Base-by-base conservation (phyloP, 768 basidiomycete species). In the Kockovaella imperatae region DNA sequence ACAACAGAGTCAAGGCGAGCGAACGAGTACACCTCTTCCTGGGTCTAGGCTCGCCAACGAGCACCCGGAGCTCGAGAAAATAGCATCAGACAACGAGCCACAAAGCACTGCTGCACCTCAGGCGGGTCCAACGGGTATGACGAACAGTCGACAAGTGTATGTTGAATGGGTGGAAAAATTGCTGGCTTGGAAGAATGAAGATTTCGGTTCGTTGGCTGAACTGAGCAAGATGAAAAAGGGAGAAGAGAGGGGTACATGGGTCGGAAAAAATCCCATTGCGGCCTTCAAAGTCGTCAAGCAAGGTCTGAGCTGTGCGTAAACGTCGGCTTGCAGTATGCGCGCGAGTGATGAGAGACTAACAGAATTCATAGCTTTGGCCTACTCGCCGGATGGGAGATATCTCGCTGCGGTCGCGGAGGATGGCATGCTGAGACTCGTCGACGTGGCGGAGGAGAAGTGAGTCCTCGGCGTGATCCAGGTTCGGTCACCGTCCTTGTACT, bases 391-490 rank as follows among this genome's bases (percentile, higher is more conserved):
- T 61, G 84, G 87, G 24, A 83, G 86, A 71, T 83, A 84, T 54
- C 81, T 95, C 20, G 93, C 87, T 0, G 84, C 83, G 0, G 87
- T 88, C 21, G 83, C 87, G 10, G 93, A 96, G 59, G 95, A 96
- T 60, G 91, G 93, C 0, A 86, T 83, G 67, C 69, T 97, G 53
- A 75, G 91, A 57, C 81, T 99, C 11, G 84, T 97, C 26, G 91
- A 97, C 62, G 82, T 86, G 1, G 73, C 85, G 41, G 83, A 82
- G 28, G 87, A 93, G 70, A 82, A 84, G 89, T 90, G 57, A 60
- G 83, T 59, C 71, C 23, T 35, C 23, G 39, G 15, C 50, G 35
- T 30, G 15, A 24, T 29, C 11, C 30, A 10, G 4, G 5, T 32
- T 2, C 1, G 6, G 14, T 36, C n/a, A 32, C n/a, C 31, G 31